These are phyloP conservation scores for Cordyceps cateniannulata DNA, from an alignment of 2,329 filamentous ascomycete species.

Conservation along the genomic window DNA sequence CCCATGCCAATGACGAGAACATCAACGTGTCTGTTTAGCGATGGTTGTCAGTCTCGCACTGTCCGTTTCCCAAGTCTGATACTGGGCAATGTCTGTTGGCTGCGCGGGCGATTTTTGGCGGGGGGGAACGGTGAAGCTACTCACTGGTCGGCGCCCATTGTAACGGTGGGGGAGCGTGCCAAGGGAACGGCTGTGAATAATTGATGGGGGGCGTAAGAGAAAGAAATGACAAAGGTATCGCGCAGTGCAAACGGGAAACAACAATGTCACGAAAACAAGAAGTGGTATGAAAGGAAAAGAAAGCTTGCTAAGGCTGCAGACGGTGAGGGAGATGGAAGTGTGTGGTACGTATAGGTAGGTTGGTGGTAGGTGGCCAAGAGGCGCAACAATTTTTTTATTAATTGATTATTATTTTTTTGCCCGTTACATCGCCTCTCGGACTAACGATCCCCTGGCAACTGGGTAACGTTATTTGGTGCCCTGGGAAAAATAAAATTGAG, in stretches of 20 bases:
- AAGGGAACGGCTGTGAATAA: neutral
- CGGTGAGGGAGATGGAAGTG: neutral
- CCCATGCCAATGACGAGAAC: slow-evolving; percentile 90
- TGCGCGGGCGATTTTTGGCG: neutral
- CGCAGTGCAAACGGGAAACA: neutral
- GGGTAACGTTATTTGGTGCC: neutral
- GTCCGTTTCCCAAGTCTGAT: neutral
- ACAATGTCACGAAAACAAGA: neutral
- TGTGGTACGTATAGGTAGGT: neutral
- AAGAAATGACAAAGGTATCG: slow-evolving; percentile 13
- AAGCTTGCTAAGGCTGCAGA: neutral
- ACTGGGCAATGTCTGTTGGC: neutral
- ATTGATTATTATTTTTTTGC: neutral
- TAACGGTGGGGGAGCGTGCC: slow-evolving; percentile 19
- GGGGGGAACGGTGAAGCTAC: slow-evolving; percentile 17
- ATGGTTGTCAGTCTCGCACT: neutral
- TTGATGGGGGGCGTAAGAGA: neutral
- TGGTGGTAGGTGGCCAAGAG: neutral
- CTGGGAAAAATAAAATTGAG: neutral
- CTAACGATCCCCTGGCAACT: neutral
- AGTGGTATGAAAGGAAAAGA: neutral
- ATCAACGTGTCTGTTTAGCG: slow-evolving; percentile 65
- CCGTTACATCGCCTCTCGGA: neutral
- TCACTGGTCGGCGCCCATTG: slow-evolving; percentile 35
- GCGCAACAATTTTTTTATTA: neutral